These are phyloP conservation scores for Gossypium stocksii DNA, from an alignment of 345 rosid genomes.

Conservation along the genomic window DNA sequence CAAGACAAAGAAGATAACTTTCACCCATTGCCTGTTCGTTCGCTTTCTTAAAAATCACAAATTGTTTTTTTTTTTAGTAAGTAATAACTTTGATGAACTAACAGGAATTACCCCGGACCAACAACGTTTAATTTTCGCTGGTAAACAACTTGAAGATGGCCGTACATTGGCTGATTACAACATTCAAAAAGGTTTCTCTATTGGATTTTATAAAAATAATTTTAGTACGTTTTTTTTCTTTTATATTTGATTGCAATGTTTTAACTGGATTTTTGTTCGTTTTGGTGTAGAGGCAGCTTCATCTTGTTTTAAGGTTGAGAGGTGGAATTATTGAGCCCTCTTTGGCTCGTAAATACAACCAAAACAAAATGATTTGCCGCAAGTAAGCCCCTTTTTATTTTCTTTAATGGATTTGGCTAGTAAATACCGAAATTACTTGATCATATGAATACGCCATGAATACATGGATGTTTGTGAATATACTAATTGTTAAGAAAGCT, in stretches of 20 bases:
- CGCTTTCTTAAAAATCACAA: neutral
- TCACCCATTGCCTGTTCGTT: neutral
- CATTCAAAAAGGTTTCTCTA: slow-evolving; percentile 62
- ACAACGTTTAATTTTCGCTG: slow-evolving; percentile 84
- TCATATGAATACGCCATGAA: too few species aligned
- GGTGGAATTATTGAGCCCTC: slow-evolving; percentile 97
- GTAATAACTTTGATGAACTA: neutral
- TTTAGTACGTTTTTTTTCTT: neutral
- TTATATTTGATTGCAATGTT: neutral
- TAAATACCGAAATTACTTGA: too few species aligned
- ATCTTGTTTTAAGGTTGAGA: slow-evolving; percentile 79
- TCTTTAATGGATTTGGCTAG: too few species aligned
- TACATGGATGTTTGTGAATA: too few species aligned
- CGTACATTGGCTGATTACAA: slow-evolving; percentile 87
- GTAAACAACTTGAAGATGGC: slow-evolving; percentile 91
- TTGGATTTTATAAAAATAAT: too few species aligned
- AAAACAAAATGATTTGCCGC: slow-evolving; percentile 90
- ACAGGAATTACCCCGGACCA: slow-evolving; percentile 88
- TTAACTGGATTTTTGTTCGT: neutral
- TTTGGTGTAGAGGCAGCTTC: slow-evolving; percentile 54
- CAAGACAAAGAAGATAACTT: slow-evolving; percentile 79
- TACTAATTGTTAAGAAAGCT: neutral
- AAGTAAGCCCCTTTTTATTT: slow-evolving; percentile 43
- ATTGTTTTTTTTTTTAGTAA: neutral
- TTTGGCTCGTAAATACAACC: slow-evolving; percentile 82